Evolutionary conservation across 306 rosid genomes (phyloP), one percentile per base, ranked within the genome.

Genomic region (Dalbergia oliveri): DNA sequence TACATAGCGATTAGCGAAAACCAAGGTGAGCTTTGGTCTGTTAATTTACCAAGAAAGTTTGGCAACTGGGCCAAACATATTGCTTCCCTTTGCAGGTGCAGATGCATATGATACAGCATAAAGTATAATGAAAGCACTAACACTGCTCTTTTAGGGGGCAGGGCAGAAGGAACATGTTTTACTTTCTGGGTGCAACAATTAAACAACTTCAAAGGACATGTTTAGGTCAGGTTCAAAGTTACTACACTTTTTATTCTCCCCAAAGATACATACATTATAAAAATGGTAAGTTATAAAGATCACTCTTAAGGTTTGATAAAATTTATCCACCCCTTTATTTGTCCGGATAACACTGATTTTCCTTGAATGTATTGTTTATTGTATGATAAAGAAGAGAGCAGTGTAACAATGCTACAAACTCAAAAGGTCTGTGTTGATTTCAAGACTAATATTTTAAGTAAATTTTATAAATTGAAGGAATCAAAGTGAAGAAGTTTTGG

Each of bases 101-200:
- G 41, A 6, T 64, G 64, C 50, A 34, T 10, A n/a, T 23, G 5
- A 44, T 45, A n/a, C 7, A 31, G 6, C 10, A 66, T 15, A 34
- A 8, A 74, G 2, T 45, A 47, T 37, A 69, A 77, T 63, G 82
- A 43, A 62, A 26, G 54, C 67, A 82, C 53, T 47, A 49, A 31
- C 45, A 66, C 7, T 72, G 50, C 19, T 53, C 43, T 19, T 45
- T 11, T 15, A 10, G 23, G 61, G 37, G 64, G 76, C 57, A 67
- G 31, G 21, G 75, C 64, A 21, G 70, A 59, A 60, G 43, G 37
- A 59, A 50, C n/a, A 63, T 80, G 81, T 81, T 13, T 39, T 75
- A 15, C 81, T 82, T 82, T 82, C 16, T 75, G 66, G 34, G 56
- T 63, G 57, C 77, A 69, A 13, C 82, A 8, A 67, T 66, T 57